Conservation (phyloP, 2,329 filamentous ascomycete genomes). For the Aspergillus sp. region DNA sequence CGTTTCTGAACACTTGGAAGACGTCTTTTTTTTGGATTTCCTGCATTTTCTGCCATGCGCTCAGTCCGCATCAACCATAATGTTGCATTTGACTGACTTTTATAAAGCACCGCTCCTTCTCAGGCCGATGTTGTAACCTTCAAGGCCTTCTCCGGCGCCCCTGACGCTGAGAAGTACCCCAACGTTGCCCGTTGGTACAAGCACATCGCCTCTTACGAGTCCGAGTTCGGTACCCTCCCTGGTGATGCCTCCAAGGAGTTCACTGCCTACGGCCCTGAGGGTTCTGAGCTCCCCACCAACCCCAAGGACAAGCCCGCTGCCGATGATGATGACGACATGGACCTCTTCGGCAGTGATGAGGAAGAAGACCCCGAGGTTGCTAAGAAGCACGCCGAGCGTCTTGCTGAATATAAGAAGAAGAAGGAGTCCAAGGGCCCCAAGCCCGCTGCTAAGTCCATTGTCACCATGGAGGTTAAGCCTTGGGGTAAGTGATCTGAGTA, state of each 20-base stretch:
- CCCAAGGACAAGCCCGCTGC: conserved; percentile 71
- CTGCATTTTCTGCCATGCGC: neutral
- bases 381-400: conserved; percentile 79
- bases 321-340: conserved; percentile 77
- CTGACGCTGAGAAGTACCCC: conserved; percentile 83
- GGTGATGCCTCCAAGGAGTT: conserved; percentile 88
- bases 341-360: conserved; percentile 89
- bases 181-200: conserved; percentile 98
- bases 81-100: conserved; percentile 14
- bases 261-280: conserved; percentile 89
- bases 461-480: conserved; percentile 95
- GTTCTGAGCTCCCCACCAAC: conserved; percentile 74
- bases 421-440: conserved; percentile 84
- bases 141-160: conserved; percentile 78
- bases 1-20: conserved; percentile 64
- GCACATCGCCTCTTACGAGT: conserved; percentile 91
- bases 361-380: conserved; percentile 90
- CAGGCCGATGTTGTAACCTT: conserved; percentile 96
- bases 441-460: conserved; percentile 90
- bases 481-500: conserved; percentile 71
- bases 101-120: conserved; percentile 63
- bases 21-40: conserved; percentile 12
- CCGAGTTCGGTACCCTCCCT: conserved; percentile 85
- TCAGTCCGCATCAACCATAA: neutral
- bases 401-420: conserved; percentile 95